Evolutionary conservation across 176 grass and related monocot species (phyloP).

Genomic region (Chrysopogon serrulatus): DNA sequence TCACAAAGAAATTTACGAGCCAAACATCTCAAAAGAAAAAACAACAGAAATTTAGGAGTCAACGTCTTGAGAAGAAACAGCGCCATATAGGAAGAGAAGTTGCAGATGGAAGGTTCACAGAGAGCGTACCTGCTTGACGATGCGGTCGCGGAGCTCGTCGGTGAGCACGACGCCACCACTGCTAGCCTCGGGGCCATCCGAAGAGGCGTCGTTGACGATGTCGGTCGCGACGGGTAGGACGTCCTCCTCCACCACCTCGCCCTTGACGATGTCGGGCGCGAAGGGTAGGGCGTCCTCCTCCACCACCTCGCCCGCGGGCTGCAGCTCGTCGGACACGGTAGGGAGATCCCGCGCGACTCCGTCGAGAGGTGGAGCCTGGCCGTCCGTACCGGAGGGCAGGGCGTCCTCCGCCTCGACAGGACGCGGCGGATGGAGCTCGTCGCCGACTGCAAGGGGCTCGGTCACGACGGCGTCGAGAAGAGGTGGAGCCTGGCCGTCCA

Average conservation of each 20-base stretch:
- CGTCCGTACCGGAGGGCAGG: no score
- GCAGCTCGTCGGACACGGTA: no score
- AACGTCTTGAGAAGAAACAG: not conserved
- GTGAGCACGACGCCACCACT: constrained; percentile 36
- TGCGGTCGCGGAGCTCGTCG: constrained; percentile 60
- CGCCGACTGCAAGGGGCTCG: not conserved
- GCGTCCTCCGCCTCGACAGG: no score
- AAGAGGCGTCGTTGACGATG: not conserved
- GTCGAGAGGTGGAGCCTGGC: no score
- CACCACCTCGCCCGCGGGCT: not conserved
- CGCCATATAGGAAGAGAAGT: not conserved
- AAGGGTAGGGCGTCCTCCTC: not conserved
- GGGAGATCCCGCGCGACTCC: no score
- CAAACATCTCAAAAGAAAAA: no score
- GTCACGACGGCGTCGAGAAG: not conserved
- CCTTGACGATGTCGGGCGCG: not conserved
- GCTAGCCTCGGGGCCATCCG: not conserved
- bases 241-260: no score
- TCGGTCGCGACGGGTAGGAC: no score
- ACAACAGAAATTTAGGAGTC: not conserved
- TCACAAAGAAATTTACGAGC: not conserved
- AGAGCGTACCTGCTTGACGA: constrained; percentile 58
- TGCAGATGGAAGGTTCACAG: not conserved
- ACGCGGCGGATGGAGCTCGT: not conserved
- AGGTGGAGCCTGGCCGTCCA: constrained; percentile 26